These are phyloP conservation scores for Penicillium polonicum DNA, from an alignment of 2,329 filamentous ascomycete species.

Conservation along the genomic window DNA sequence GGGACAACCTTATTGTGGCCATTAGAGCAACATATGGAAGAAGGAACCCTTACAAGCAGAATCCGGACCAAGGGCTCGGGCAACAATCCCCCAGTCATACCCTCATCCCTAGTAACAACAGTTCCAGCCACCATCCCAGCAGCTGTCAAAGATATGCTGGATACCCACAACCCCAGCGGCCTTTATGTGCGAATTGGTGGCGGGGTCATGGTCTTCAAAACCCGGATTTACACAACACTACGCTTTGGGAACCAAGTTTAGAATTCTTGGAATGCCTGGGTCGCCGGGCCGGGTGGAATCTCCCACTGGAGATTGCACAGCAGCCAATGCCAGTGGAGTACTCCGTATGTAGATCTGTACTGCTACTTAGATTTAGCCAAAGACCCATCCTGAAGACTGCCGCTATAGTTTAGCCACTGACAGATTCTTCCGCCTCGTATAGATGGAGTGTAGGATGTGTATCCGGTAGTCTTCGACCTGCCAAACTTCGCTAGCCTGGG, in stretches of 20 bases:
- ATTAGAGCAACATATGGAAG: not conserved
- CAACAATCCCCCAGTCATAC: not conserved
- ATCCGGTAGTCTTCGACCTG: not conserved
- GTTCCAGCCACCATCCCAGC: not conserved
- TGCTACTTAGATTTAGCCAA: too few species aligned
- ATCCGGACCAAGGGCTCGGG: not conserved
- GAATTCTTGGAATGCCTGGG: not conserved
- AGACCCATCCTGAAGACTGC: not conserved
- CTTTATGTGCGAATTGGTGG: not conserved
- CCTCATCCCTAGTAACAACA: not conserved
- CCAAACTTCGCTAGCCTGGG: conserved; percentile 1
- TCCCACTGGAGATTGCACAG: not conserved
- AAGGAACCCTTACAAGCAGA: not conserved
- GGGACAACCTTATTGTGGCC: not conserved
- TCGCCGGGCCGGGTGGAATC: too few species aligned
- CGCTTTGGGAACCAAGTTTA: not conserved
- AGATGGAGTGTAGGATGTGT: not conserved
- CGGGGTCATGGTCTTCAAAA: not conserved
- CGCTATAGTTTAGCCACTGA: not conserved
- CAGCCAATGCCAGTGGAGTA: not conserved
- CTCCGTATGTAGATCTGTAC: not conserved
- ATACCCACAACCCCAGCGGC: not conserved
- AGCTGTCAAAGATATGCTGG: not conserved
- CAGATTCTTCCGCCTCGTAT: not conserved
- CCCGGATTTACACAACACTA: not conserved